phyloP scores from a whole-genome alignment of 2,329 filamentous ascomycete species.

The Colletotrichum tanaceti region DNA sequence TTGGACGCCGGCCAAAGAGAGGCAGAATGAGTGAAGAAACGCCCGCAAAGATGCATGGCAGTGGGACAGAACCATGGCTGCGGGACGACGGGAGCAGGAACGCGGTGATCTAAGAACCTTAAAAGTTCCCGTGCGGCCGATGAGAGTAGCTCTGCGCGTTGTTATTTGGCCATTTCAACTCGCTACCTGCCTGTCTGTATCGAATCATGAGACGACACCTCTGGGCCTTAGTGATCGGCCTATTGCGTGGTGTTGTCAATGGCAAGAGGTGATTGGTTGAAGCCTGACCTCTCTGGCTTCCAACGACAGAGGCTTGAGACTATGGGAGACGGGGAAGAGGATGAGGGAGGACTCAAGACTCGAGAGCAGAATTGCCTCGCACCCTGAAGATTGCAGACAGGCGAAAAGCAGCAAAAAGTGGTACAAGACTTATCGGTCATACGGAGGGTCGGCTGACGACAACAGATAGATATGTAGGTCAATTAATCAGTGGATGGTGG shows the following conservation, averaged over 20 bases:
- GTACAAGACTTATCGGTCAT: too few species aligned
- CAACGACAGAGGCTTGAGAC: too few species aligned
- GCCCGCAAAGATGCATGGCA: conserved; percentile 40
- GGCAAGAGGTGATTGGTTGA: too few species aligned
- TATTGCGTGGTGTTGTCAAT: not conserved
- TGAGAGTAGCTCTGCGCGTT: not conserved
- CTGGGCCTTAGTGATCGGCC: not conserved
- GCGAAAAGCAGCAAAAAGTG: too few species aligned
- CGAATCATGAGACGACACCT: too few species aligned
- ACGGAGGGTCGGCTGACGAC: not conserved
- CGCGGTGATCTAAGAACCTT: conserved; percentile 15
- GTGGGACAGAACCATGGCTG: conserved; percentile 23
- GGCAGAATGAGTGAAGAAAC: conserved; percentile 15
- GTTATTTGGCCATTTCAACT: not conserved
- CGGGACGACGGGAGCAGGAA: conserved; percentile 22
- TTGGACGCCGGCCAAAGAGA: conserved; percentile 21
- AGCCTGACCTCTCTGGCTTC: too few species aligned
- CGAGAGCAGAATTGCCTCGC: not conserved
- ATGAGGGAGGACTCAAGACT: too few species aligned
- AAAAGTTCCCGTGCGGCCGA: conserved; percentile 6
- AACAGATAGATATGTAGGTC: not conserved
- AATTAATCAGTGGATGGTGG: conserved; percentile 1
- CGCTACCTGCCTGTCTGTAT: not conserved
- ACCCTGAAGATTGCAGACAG: not conserved
- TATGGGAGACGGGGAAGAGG: not conserved